Evolutionary conservation across 768 basidiomycete species (phyloP).

Genomic region (Calvatia gigantea): DNA sequence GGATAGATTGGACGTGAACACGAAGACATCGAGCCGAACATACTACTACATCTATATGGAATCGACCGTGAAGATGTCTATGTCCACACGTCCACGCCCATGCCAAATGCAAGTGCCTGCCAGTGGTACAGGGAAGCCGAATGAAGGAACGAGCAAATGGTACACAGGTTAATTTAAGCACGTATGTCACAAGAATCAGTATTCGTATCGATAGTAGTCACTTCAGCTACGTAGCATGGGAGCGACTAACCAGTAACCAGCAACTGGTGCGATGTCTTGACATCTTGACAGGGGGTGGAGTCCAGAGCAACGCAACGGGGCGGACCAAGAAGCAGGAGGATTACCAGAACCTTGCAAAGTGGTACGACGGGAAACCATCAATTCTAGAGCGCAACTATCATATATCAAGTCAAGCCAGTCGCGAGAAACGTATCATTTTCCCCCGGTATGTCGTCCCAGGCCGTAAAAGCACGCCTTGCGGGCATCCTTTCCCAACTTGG

Average conservation of each 20-base stretch:
- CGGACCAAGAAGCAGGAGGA: background rate
- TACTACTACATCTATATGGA: no score
- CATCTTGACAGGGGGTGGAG: background rate
- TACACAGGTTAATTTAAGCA: background rate
- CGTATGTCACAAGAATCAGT: background rate
- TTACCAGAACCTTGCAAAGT: background rate
- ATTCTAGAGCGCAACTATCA: background rate
- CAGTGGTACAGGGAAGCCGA: no score
- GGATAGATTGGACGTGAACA: background rate
- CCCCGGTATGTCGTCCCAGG: background rate
- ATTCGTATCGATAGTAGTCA: background rate
- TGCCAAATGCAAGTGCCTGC: no score
- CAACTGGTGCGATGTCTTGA: background rate
- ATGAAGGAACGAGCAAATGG: no score
- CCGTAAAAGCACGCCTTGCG: background rate
- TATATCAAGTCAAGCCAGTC: background rate
- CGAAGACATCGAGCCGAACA: no score
- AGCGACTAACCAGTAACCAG: background rate
- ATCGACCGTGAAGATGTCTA: no score
- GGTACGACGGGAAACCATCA: no score
- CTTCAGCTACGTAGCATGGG: background rate
- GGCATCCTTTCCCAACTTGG: background rate
- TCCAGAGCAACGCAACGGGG: background rate
- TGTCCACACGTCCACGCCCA: no score
- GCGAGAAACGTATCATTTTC: conserved; percentile 1